Base-by-base conservation (phyloP, 805 yeast species). In the Candida corydali region DNA sequence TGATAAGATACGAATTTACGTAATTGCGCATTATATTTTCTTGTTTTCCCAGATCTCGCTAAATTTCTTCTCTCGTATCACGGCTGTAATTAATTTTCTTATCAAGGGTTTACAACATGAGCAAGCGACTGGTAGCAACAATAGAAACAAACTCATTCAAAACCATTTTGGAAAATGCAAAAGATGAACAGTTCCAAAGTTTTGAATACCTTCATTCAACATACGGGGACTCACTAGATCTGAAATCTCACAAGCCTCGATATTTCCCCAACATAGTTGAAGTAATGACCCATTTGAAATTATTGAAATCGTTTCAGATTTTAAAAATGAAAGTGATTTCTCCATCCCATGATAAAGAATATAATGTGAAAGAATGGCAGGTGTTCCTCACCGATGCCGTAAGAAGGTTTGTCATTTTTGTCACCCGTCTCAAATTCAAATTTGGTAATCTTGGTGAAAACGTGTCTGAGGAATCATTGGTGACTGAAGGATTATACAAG, bases 361-460 rank as follows among this genome's bases (percentile, higher is more conserved):
- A 22, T 9, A 30, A 30, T 23, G 16, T 23, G 3, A 25, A 32
- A n/a, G 16, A 6, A 17, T 57, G 61, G 61, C 46, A 52, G 29
- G 42, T 44, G 9, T 55, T 44, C 34, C 38, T 55, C 10, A 47
- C 57, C 2, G 33, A 40, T 18, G 54, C 61, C 1, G 53, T 47
- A 5, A 39, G 53, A 25, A 34, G 57, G 12, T 57, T 55, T 28
- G 44, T 45, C 2, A 18, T 49, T 6, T 49, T 51, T 34, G 45
- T 51, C 6, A 46, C 49, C 24, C 55, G 48, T 11, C 33, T 39
- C 15, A 40, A 27, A 28, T 16, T 14, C 4, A n/a, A 26, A 2
- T 14, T 12, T 20, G 29, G 26, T n/a, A 10, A n/a, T 8, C 8
- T 22, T 5, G 27, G 27, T n/a, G 14, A 19, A 23, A 22, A 31